phyloP scores from a whole-genome alignment of 1,139 yeast genomes.

The Lodderomyces orthopsilosis region DNA sequence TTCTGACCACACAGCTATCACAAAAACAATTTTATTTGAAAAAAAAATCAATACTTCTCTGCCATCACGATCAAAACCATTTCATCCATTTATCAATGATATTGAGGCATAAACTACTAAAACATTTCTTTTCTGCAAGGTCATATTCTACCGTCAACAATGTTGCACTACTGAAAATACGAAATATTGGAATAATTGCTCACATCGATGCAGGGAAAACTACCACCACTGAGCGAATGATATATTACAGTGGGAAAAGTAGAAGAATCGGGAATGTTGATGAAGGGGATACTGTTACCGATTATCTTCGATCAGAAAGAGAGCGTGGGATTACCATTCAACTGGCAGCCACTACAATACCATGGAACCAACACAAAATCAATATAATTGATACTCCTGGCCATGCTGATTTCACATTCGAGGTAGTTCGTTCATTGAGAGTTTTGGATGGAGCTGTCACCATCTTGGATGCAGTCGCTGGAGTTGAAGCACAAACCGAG shows the following conservation, averaged over 20 bases:
- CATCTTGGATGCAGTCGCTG: constrained; percentile 92
- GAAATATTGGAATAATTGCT: constrained; percentile 81
- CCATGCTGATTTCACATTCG: constrained; percentile 96
- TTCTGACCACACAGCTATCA: background rate
- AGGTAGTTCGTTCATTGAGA: constrained; percentile 82
- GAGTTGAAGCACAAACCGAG: constrained; percentile 97
- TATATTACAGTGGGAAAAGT: constrained; percentile 81
- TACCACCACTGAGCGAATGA: constrained; percentile 88
- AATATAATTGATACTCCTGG: constrained; percentile 97
- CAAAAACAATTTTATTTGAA: background rate
- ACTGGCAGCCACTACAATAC: constrained; percentile 90
- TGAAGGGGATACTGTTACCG: constrained; percentile 96
- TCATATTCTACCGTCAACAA: constrained; percentile 10
- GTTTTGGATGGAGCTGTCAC: constrained; percentile 94
- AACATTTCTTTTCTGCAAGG: background rate
- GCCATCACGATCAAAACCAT: background rate
- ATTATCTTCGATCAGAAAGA: constrained; percentile 84
- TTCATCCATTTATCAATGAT: background rate
- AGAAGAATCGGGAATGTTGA: constrained; percentile 88
- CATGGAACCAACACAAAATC: constrained; percentile 76
- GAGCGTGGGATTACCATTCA: constrained; percentile 95
- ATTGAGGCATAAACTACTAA: background rate
- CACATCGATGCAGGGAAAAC: constrained; percentile 93
- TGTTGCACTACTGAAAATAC: constrained; percentile 25
- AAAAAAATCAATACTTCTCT: background rate